Evolutionary conservation across 768 basidiomycete species (phyloP).

Genomic region (Tricholoma furcatifolium): DNA sequence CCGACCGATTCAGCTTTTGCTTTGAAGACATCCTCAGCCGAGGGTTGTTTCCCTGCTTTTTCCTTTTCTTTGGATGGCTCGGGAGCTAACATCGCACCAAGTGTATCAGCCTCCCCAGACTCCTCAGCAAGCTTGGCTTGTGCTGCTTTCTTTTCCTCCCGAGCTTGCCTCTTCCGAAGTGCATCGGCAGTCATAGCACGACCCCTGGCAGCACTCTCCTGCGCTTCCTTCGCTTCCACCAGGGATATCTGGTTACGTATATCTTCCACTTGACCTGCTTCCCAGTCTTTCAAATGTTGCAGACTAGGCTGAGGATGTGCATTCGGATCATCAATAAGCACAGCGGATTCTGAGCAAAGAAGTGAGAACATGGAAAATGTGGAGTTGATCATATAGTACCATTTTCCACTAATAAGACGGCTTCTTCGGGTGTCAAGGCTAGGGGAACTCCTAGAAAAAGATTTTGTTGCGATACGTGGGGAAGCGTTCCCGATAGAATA

Average conservation of each 20-base stretch:
- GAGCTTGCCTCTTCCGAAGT: conserved; percentile 66
- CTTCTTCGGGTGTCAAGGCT: conserved; percentile 88
- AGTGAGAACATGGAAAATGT: conserved; percentile 11
- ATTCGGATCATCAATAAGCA: conserved; percentile 69
- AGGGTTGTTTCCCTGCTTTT: not conserved
- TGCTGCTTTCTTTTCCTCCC: conserved; percentile 47
- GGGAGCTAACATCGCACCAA: conserved; percentile 5
- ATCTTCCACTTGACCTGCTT: conserved; percentile 42
- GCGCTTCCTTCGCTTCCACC: conserved; percentile 48
- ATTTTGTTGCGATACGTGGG: conserved; percentile 95
- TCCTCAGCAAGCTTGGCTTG: conserved; percentile 16
- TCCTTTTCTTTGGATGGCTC: not conserved
- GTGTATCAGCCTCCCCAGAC: conserved; percentile 1
- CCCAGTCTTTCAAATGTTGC: conserved; percentile 53
- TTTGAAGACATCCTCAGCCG: conserved; percentile 2
- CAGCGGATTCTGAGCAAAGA: conserved; percentile 59
- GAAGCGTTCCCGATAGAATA: conserved; percentile 84
- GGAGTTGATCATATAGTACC: conserved; percentile 41
- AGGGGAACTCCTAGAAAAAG: conserved; percentile 93
- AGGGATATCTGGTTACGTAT: conserved; percentile 48
- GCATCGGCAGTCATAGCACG: conserved; percentile 61
- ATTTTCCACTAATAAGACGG: conserved; percentile 80
- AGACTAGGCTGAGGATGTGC: conserved; percentile 53
- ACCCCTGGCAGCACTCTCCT: conserved; percentile 36
- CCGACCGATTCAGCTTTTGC: conserved; percentile 9